Base-by-base conservation (phyloP, 1,284 basidiomycete species). In the Sutorius eximius region DNA sequence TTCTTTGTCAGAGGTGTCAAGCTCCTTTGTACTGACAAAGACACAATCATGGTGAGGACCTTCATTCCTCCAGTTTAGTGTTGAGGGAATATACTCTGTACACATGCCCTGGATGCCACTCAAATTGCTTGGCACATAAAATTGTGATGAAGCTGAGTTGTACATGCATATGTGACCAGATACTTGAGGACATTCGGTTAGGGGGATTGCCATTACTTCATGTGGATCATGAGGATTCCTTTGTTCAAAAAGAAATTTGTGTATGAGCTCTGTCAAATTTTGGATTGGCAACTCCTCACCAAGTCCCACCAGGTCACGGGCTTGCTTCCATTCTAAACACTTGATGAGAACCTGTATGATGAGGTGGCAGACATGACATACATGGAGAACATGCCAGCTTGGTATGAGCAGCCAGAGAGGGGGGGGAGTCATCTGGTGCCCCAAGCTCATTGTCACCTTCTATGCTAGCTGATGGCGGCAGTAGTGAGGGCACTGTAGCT, bases 61-160 rank as follows among this genome's bases (percentile, higher is more conserved):
- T 6, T 61, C 55, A 15, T 43, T 36, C 45, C 58, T 27, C 51
- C 58, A 61, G 11, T 30, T 40, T 3, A 64, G 65, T 22, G 47
- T 62, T 5, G 64, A 59, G 3, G 48, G 12, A 44, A 72, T 73
- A 3, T 52, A 45, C 56, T 73, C 65, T 5, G 53, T 51, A 4
- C 54, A 53, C 61, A 71, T 59, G 16, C 65, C 60, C 2, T 61
- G 47, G 3, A 49, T 38, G 11, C 70, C 62, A 41, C 61, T 58
- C 1, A 63, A 49, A 46, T 74, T 61, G 42, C 71, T 73, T 0
- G 69, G 72, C 0, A 64, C 62, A 58, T 61, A 68, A 40, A 65
- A 62, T 37, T 43, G 8, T 41, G 62, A 55, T 1, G 38, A 37
- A 4, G 55, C 56, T 0, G 55, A 66, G 18, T 66, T 57, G 7